phyloP scores from a whole-genome alignment of 495 filamentous ascomycete genomes.

The Podospora comata region DNA sequence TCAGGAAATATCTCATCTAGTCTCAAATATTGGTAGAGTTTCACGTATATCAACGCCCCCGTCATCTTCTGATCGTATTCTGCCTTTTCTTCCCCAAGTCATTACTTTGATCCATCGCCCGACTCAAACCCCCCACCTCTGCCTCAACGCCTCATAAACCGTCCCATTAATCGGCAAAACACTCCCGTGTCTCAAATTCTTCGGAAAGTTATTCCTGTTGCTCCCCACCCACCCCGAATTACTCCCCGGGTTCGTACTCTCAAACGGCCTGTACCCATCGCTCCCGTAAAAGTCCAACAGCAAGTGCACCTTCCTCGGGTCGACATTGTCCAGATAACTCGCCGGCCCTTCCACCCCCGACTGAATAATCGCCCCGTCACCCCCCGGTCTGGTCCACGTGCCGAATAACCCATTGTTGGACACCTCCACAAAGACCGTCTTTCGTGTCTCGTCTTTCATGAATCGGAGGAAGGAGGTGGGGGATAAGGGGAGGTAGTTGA shows the following conservation, averaged over 20 bases:
- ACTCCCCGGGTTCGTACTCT: conserved; percentile 38
- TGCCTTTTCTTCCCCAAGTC: no score
- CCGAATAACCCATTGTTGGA: conserved; percentile 48
- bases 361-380: conserved; percentile 39
- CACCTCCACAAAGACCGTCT: conserved; percentile 50
- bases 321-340: conserved; percentile 46
- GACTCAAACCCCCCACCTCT: conserved; percentile 35
- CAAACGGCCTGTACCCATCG: conserved; percentile 51
- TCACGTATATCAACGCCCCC: not conserved
- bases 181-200: conserved; percentile 49
- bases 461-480: conserved; percentile 44
- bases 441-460: conserved; percentile 52
- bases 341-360: conserved; percentile 50
- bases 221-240: conserved; percentile 47
- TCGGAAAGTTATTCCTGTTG: conserved; percentile 38
- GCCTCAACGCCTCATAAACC: conserved; percentile 37
- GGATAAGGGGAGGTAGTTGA: conserved; percentile 39
- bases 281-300: conserved; percentile 51
- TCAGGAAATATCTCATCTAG: no score
- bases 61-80: not conserved
- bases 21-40: not conserved
- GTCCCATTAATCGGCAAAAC: conserved; percentile 45
- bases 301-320: conserved; percentile 42
- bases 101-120: no score
- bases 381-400: conserved; percentile 49